Evolutionary conservation across 768 basidiomycete genomes (phyloP).

Genomic region (Kwoniella pini): DNA sequence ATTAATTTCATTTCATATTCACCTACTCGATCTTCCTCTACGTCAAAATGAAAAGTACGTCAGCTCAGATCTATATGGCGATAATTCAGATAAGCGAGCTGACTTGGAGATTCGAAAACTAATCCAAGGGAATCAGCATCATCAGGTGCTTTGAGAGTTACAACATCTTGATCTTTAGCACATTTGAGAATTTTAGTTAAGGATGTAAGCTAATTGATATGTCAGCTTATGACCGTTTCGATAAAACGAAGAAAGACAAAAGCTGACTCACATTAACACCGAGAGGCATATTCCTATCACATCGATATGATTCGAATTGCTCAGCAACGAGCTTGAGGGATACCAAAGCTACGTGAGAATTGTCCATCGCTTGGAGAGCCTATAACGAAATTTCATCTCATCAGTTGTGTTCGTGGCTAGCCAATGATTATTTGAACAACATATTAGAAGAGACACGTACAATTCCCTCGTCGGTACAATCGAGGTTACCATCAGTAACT

Average conservation of each 20-base stretch:
- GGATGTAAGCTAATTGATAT: slow-evolving; percentile 71
- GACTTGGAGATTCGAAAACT: slow-evolving; percentile 86
- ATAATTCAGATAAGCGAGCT: slow-evolving; percentile 55
- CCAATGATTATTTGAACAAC: too few relatives aligned
- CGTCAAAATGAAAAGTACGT: slow-evolving; percentile 4
- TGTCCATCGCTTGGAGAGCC: slow-evolving; percentile 98
- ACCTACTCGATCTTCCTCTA: slow-evolving; percentile 90
- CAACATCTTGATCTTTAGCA: slow-evolving; percentile 91
- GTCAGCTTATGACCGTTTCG: neutral
- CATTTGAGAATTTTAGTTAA: slow-evolving; percentile 96
- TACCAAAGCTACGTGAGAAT: slow-evolving; percentile 97
- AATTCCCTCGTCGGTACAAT: slow-evolving; percentile 93
- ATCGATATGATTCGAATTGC: slow-evolving; percentile 82
- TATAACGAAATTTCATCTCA: slow-evolving; percentile 32
- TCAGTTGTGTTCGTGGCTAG: neutral
- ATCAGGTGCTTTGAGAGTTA: slow-evolving; percentile 86
- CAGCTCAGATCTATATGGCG: too few relatives aligned
- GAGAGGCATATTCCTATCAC: slow-evolving; percentile 80
- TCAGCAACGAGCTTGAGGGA: slow-evolving; percentile 74
- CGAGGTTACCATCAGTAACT: slow-evolving; percentile 95
- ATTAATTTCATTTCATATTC: slow-evolving; percentile 99
- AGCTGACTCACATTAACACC: slow-evolving; percentile 54
- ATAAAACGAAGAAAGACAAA: neutral
- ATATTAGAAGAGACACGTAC: slow-evolving; percentile 56
- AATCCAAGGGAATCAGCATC: slow-evolving; percentile 85